phyloP scores from a whole-genome alignment of 148 eudicot species.

The Fagopyrum tataricum region DNA sequence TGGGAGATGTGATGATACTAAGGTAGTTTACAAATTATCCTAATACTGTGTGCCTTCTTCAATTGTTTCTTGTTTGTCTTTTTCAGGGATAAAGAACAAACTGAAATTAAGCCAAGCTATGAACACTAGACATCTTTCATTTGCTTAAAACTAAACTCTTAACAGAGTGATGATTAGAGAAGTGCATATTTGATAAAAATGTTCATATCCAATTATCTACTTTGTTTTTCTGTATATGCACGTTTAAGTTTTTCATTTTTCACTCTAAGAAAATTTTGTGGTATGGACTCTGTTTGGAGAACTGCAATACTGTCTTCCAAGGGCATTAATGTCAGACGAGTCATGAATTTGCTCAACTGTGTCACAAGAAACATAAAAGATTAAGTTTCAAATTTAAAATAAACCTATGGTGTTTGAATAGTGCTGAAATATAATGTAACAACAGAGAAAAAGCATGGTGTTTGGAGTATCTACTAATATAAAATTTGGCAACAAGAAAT shows the following conservation, averaged over 20 bases:
- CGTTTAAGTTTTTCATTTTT: too few species aligned
- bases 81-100: neutral
- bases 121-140: neutral
- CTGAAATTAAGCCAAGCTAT: neutral
- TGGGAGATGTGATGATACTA: constrained; percentile 69
- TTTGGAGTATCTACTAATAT: neutral
- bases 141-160: neutral
- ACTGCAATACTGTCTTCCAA: neutral
- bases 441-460: neutral
- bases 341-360: neutral
- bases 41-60: neutral
- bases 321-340: neutral
- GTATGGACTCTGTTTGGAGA: too few species aligned
- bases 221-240: too few species aligned
- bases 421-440: neutral
- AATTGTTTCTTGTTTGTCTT: neutral
- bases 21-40: constrained; percentile 32
- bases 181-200: too few species aligned
- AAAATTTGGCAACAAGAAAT: constrained; percentile 5
- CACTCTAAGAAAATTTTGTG: too few species aligned
- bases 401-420: neutral
- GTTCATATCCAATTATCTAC: too few species aligned
- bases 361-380: neutral
- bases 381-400: neutral
- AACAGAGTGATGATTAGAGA: neutral